Evolutionary conservation across 78 protist species (phyloP).

Genomic region (Dictyostelium purpureum): DNA sequence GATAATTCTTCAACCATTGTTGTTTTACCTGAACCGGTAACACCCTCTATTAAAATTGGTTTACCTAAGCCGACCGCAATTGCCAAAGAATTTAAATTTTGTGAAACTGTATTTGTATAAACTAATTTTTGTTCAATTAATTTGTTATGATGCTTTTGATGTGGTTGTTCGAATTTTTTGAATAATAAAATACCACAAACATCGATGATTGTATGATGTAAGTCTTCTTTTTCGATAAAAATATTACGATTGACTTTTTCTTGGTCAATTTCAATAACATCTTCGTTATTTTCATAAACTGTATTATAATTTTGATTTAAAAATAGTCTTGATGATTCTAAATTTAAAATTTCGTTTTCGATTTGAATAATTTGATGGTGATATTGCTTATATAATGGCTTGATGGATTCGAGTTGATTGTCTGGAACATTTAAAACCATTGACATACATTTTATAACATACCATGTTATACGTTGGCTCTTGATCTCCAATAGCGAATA

Average conservation of each 20-base stretch:
- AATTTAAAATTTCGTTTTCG: constrained; percentile 33
- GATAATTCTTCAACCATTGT: constrained; percentile 87
- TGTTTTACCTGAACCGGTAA: constrained; percentile 95
- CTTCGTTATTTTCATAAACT: not conserved
- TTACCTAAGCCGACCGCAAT: constrained; percentile 81
- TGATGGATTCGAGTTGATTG: not conserved
- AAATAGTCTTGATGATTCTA: constrained; percentile 49
- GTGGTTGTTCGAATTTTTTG: not conserved
- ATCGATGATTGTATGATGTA: constrained; percentile 23
- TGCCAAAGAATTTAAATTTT: constrained; percentile 85
- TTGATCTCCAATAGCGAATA: constrained; percentile 47
- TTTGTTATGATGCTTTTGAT: not conserved
- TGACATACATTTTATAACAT: constrained; percentile 40
- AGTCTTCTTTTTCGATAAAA: constrained; percentile 20
- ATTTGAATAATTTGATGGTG: constrained; percentile 47
- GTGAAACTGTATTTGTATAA: constrained; percentile 75
- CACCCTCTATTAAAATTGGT: constrained; percentile 92
- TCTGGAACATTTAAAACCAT: constrained; percentile 55
- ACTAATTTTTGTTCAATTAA: constrained; percentile 23
- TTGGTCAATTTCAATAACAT: not conserved
- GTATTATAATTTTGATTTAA: not conserved
- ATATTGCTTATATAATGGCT: constrained; percentile 16
- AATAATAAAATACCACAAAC: constrained; percentile 77
- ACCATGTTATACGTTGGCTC: constrained; percentile 50
- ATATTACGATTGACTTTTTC: not conserved